Evolutionary conservation across 108 stramenopile genomes (phyloP).

Genomic region (Cyclotella baltica): DNA sequence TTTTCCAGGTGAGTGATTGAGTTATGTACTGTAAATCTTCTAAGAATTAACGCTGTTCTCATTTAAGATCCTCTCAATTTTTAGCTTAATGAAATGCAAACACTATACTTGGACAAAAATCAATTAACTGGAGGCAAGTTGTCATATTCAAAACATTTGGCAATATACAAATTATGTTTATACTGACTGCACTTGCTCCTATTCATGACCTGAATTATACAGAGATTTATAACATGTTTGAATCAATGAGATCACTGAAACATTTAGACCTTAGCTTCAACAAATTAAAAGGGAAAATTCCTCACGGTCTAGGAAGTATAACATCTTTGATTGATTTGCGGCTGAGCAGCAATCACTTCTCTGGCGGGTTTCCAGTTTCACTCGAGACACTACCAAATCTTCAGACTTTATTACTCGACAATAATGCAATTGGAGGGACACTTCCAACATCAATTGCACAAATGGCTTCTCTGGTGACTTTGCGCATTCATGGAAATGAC

Average conservation of each 20-base stretch:
- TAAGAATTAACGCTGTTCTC: background rate
- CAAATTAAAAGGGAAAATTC: conserved; percentile 52
- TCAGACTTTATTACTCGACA: conserved; percentile 31
- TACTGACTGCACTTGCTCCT: conserved; percentile 20
- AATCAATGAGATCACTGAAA: conserved; percentile 18
- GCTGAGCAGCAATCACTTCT: conserved; percentile 52
- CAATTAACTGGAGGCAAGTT: conserved; percentile 26
- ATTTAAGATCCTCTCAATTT: background rate
- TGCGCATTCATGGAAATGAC: conserved; percentile 42
- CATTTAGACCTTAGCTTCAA: conserved; percentile 47
- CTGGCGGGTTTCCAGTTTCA: conserved; percentile 38
- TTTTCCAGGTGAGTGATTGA: background rate
- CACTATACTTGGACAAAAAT: conserved; percentile 57
- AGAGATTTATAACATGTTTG: conserved; percentile 1
- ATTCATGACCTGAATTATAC: background rate
- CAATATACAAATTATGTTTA: too few relatives aligned
- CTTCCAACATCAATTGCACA: conserved; percentile 24
- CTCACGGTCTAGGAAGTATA: conserved; percentile 53
- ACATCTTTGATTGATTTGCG: conserved; percentile 35
- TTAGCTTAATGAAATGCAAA: conserved; percentile 48
- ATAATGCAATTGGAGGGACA: conserved; percentile 46
- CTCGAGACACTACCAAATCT: conserved; percentile 47
- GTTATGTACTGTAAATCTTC: background rate
- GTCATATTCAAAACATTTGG: too few relatives aligned
- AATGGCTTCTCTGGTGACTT: conserved; percentile 34